phyloP scores from a whole-genome alignment of 352 stramenopile genomes.

The Nothophytophthora sp. region DNA sequence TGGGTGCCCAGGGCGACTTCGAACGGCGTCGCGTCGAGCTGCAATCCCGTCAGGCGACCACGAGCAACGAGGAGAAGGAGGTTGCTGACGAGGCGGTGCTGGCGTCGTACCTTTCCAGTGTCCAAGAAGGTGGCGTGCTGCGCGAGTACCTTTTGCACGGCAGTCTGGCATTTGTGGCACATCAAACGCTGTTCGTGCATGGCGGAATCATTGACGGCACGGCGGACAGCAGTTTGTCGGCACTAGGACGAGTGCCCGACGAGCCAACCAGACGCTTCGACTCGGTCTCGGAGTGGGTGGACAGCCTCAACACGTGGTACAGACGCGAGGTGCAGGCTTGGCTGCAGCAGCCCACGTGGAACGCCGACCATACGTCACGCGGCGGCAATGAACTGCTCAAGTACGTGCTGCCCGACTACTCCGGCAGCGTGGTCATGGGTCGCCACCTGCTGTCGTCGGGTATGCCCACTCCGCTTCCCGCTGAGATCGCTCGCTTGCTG shows the following conservation, averaged over 20 bases:
- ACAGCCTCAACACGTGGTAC: slow-evolving; percentile 88
- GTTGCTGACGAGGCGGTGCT: slow-evolving; percentile 83
- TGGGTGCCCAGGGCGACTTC: slow-evolving; percentile 91
- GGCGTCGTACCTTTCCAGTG: slow-evolving; percentile 73
- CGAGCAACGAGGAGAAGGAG: background rate
- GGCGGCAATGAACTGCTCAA: slow-evolving; percentile 70
- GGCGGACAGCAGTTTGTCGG: slow-evolving; percentile 34
- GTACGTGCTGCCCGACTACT: slow-evolving; percentile 67
- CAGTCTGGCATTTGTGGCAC: slow-evolving; percentile 73
- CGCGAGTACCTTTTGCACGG: slow-evolving; percentile 86
- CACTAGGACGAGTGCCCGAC: slow-evolving; percentile 78
- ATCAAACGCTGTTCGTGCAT: slow-evolving; percentile 93
- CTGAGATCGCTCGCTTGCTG: slow-evolving; percentile 50
- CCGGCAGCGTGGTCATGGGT: slow-evolving; percentile 73
- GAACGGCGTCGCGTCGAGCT: slow-evolving; percentile 86
- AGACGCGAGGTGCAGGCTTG: slow-evolving; percentile 70
- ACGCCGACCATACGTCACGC: slow-evolving; percentile 42
- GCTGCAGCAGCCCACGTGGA: slow-evolving; percentile 81
- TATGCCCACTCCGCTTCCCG: slow-evolving; percentile 67
- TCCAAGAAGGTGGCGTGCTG: slow-evolving; percentile 73
- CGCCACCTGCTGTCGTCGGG: slow-evolving; percentile 68
- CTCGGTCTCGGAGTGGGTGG: slow-evolving; percentile 54
- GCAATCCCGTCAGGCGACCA: slow-evolving; percentile 11
- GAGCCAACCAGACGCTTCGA: slow-evolving; percentile 27
- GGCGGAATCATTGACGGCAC: slow-evolving; percentile 78